Conservation (phyloP, 202 grass and related monocot species). For the Elaeis oleifera region DNA sequence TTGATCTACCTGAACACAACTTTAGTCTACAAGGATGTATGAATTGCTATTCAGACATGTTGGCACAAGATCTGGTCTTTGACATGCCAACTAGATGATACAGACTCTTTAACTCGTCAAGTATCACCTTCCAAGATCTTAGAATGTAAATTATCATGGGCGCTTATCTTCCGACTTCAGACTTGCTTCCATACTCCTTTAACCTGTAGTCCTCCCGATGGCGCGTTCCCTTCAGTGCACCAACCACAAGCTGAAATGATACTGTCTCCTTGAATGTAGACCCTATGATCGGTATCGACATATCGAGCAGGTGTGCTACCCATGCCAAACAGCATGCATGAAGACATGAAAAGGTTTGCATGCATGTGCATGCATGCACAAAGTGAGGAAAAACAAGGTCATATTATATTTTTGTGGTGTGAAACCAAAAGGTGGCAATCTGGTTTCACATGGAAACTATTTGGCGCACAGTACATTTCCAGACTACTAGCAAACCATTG, state of each 20-base stretch:
- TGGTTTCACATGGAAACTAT: no score
- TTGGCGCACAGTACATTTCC: no score
- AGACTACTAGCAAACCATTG: no score
- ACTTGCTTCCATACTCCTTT: conserved; percentile 85
- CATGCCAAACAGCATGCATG: conserved; percentile 42
- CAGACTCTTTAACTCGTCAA: conserved; percentile 27
- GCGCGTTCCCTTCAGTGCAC: conserved; percentile 96
- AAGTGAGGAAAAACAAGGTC: no score
- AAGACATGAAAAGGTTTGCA: no score
- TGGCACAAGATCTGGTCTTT: no score
- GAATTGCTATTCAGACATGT: no score
- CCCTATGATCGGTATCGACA: conserved; percentile 81
- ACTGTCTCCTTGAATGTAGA: conserved; percentile 83
- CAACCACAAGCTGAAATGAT: conserved; percentile 83
- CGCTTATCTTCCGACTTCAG: conserved; percentile 72
- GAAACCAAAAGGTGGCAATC: no score
- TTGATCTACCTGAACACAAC: no score
- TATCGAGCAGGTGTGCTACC: conserved; percentile 67
- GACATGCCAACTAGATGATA: not conserved
- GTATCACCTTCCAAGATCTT: conserved; percentile 50
- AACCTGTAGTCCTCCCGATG: conserved; percentile 91
- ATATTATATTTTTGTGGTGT: no score
- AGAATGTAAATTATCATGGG: conserved; percentile 73
- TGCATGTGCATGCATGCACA: no score
- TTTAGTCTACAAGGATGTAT: no score